Evolutionary conservation across 805 yeast species (phyloP), one percentile per base, ranked within the genome.

Genomic region (Isabelozyma pseudorhagii): DNA sequence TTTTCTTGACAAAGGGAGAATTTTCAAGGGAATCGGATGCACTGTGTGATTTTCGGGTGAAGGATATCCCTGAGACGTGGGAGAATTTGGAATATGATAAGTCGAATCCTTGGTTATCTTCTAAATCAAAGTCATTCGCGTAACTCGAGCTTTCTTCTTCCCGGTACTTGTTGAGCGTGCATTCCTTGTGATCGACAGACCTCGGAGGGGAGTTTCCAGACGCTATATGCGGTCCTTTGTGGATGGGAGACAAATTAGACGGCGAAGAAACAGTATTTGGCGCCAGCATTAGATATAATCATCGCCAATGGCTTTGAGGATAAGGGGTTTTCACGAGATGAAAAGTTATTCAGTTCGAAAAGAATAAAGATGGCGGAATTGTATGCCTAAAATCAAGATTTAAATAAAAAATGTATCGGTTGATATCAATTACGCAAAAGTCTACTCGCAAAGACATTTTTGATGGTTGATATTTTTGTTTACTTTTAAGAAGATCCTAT

Each of bases 1-100:
- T 58, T 40, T 55, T 56, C 42, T 58, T 54, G 9, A 66, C 60
- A 54, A 68, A 67, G 13, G 74, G 72, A 42, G 71, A 66, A 1
- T 52, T 54, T 10, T 39, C 11, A 28, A 28, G 27, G n/a, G 52
- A 50, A n/a, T 31, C 15, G 3, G 38, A 28, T 14, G 48, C 31
- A 21, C 40, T 40, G 17, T 40, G 40, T 3, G 55, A 42, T 36
- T 48, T 38, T 28, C 53, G 46, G 40, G 54, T 46, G 38, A 58
- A 57, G 27, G 66, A 55, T 9, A 61, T 54, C 8, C 63, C 62
- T 21, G 66, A 60, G 5, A 60, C 49, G 28, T 66, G 70, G 46
- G 76, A 68, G 52, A 72, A 72, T 54, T 60, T 67, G 41, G 74
- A 69, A 53, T 63, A 72, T 6, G 75, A 69, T 14, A 59, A 47